These are phyloP conservation scores for Aspergillus fischeri DNA, from an alignment of 2,329 filamentous ascomycete species.

Conservation along the genomic window DNA sequence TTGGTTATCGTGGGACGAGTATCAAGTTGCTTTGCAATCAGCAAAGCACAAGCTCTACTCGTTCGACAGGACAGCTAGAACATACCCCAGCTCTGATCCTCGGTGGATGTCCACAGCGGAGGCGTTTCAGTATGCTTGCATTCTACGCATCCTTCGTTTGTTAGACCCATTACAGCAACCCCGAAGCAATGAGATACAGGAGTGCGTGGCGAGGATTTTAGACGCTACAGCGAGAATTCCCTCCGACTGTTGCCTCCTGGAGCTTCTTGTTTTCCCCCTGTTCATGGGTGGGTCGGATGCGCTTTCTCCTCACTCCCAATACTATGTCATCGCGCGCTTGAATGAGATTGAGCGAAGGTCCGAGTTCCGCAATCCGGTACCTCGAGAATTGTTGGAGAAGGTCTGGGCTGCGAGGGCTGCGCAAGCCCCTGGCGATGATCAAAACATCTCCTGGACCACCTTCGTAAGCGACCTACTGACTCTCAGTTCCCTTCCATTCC, in stretches of 20 bases:
- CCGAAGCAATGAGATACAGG: constrained; percentile 18
- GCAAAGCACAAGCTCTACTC: constrained; percentile 19
- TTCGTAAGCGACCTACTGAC: constrained; percentile 20
- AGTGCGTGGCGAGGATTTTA: constrained; percentile 22
- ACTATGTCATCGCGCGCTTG: constrained; percentile 26
- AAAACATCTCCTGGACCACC: constrained; percentile 24
- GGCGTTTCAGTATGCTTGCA: constrained; percentile 25
- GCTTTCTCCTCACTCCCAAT: constrained; percentile 24
- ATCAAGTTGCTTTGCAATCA: constrained; percentile 13
- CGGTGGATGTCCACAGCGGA: constrained; percentile 24
- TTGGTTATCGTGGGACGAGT: constrained; percentile 17
- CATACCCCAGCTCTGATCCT: constrained; percentile 20
- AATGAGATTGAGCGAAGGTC: constrained; percentile 23
- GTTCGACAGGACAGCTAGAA: constrained; percentile 17
- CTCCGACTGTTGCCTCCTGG: constrained; percentile 18
- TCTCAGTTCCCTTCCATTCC: not conserved
- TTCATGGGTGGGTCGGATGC: constrained; percentile 29
- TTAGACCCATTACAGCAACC: constrained; percentile 19
- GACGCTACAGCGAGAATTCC: constrained; percentile 24
- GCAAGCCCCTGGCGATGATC: constrained; percentile 15
- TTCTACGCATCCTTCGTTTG: constrained; percentile 25
- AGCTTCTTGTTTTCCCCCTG: constrained; percentile 26
- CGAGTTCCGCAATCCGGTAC: constrained; percentile 21
- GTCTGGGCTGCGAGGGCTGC: constrained; percentile 24
- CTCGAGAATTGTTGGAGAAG: constrained; percentile 18